Evolutionary conservation across 495 filamentous ascomycete genomes (phyloP).

Genomic region (Daldinia decipiens): DNA sequence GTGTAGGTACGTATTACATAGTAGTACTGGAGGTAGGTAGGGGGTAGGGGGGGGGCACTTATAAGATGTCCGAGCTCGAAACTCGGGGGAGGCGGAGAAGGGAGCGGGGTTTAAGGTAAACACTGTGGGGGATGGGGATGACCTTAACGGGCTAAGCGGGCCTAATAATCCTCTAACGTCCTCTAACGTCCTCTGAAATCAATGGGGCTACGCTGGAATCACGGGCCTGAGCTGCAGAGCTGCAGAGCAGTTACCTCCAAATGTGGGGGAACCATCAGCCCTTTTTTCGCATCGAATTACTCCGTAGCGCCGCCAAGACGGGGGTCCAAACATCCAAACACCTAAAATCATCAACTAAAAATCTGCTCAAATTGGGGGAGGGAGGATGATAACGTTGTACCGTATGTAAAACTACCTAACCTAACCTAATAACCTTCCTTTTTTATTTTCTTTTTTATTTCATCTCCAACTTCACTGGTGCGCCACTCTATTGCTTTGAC

Average conservation of each 20-base stretch:
- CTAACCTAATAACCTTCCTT: not conserved
- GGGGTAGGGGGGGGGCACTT: no score
- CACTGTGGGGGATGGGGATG: not conserved
- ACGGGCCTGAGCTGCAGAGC: constrained; percentile 29
- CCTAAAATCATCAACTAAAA: constrained; percentile 32
- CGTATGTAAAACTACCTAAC: not conserved
- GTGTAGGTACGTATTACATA: constrained; percentile 2
- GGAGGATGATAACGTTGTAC: constrained; percentile 8
- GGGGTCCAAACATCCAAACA: constrained; percentile 21
- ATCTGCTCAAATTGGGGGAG: constrained; percentile 21
- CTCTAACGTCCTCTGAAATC: not conserved
- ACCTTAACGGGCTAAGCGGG: constrained; percentile 21
- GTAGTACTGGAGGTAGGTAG: not conserved
- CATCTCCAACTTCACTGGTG: constrained; percentile 30
- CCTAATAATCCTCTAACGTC: constrained; percentile 12
- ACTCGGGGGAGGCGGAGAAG: constrained; percentile 1
- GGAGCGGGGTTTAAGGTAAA: constrained; percentile 12
- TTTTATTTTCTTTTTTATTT: not conserved
- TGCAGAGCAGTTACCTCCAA: constrained; percentile 2
- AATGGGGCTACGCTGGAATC: constrained; percentile 27
- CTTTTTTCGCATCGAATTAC: constrained; percentile 38
- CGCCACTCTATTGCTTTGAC: constrained; percentile 33
- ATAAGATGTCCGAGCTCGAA: not conserved
- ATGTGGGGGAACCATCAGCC: constrained; percentile 33
- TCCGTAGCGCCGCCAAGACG: constrained; percentile 40